Evolutionary conservation across 768 basidiomycete genomes (phyloP).

Genomic region (Peribolospora kevripleyi): DNA sequence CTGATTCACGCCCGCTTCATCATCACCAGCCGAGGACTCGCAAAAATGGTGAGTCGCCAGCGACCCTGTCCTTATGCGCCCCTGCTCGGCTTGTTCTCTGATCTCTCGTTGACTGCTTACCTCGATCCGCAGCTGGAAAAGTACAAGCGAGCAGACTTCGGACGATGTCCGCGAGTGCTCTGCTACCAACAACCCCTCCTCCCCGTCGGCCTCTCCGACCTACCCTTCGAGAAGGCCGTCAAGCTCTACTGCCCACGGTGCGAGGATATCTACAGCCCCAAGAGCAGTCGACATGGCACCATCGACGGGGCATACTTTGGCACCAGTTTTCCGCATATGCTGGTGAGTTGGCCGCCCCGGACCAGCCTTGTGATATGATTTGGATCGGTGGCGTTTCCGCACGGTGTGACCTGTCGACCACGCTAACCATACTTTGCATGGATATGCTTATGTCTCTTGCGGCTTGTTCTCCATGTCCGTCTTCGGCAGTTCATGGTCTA

Average conservation of each 20-base stretch:
- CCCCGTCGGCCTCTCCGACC: constrained; percentile 84
- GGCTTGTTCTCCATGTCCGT: constrained; percentile 6
- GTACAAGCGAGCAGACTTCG: constrained; percentile 94
- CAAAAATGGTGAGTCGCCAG: constrained; percentile 58
- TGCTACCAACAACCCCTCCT: constrained; percentile 86
- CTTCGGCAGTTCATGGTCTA: constrained; percentile 55
- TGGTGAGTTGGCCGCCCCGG: constrained; percentile 15
- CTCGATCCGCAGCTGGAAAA: constrained; percentile 40
- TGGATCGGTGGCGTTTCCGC: neutral
- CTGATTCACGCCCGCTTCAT: constrained; percentile 95
- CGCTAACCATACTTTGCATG: too few species aligned
- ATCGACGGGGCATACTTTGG: constrained; percentile 99
- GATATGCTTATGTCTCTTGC: neutral
- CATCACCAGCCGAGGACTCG: constrained; percentile 70
- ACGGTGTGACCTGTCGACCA: too few species aligned
- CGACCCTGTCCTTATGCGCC: constrained; percentile 1
- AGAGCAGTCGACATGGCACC: constrained; percentile 83
- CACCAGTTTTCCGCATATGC: constrained; percentile 85
- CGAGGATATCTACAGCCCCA: constrained; percentile 95
- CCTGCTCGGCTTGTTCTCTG: neutral
- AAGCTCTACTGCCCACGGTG: constrained; percentile 96
- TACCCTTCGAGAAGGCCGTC: constrained; percentile 96
- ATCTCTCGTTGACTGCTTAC: neutral
- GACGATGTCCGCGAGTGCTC: constrained; percentile 88
- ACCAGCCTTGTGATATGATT: neutral